Conservation (phyloP, 2,329 filamentous ascomycete species). For the Claviceps pazoutovae region DNA sequence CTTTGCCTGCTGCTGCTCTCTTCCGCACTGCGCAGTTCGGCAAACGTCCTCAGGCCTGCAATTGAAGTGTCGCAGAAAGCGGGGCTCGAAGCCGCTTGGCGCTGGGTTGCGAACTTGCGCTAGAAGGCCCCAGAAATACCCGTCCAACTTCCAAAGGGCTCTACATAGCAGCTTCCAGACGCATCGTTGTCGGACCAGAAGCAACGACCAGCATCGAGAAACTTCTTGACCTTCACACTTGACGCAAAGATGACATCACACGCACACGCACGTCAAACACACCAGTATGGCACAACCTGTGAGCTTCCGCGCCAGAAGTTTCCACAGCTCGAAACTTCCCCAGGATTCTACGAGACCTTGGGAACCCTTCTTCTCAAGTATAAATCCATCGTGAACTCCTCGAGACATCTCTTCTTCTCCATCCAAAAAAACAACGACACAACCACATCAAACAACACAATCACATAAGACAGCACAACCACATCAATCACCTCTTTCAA, state of each 20-base stretch:
- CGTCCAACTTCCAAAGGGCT: neutral
- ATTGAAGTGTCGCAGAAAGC: neutral
- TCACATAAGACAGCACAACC: neutral
- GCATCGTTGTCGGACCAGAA: neutral
- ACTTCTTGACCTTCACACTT: neutral
- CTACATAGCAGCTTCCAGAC: conserved; percentile 3
- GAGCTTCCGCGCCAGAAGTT: neutral
- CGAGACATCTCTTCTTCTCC: neutral
- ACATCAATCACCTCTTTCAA: neutral
- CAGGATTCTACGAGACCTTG: neutral
- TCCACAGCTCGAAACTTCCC: neutral
- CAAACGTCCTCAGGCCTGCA: neutral
- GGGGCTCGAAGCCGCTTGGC: neutral
- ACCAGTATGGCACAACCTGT: too few species aligned
- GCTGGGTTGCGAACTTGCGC: neutral
- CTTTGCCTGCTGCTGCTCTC: neutral
- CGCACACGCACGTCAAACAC: neutral
- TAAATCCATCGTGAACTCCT: neutral
- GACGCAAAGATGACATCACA: conserved; percentile 1
- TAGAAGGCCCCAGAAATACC: neutral
- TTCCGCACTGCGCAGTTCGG: neutral
- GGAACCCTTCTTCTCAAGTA: neutral
- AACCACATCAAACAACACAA: neutral
- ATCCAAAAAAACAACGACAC: neutral
- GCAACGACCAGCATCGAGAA: conserved; percentile 1